A percentile compares a stretch with the other conserved stretches of the same genome.
Conservation (phyloP, 176 grass and related monocot genomes). For the Ensete glaucum region DNA sequence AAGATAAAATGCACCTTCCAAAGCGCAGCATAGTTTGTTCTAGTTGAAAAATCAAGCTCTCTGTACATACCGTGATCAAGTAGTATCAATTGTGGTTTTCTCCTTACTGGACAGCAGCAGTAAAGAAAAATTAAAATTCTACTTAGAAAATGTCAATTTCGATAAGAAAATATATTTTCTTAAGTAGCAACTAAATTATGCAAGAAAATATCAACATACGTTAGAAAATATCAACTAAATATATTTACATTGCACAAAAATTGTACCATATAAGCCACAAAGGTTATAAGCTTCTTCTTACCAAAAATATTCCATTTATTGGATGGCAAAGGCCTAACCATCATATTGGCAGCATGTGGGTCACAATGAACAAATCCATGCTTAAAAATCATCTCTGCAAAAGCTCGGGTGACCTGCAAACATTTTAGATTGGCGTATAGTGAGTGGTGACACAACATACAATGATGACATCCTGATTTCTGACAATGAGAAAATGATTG, state of each 20-base stretch:
- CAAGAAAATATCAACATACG: too few species aligned
- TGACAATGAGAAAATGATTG: not conserved
- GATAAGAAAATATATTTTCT: not conserved
- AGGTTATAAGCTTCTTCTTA: constrained; percentile 27
- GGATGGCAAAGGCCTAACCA: constrained; percentile 64
- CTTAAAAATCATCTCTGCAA: constrained; percentile 98
- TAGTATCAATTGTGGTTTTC: constrained; percentile 77
- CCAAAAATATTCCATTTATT: constrained; percentile 45
- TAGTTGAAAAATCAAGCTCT: constrained; percentile 73
- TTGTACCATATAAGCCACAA: not conserved
- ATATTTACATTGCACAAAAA: not conserved
- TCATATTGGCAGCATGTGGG: constrained; percentile 98
- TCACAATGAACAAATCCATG: constrained; percentile 99
- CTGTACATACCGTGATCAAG: constrained; percentile 96
- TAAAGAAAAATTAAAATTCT: too few species aligned
- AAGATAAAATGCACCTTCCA: constrained; percentile 52
- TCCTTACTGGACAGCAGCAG: constrained; percentile 29
- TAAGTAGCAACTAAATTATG: too few species aligned
- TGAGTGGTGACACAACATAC: not conserved
- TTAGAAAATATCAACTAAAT: too few species aligned
- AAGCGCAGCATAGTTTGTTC: constrained; percentile 89
- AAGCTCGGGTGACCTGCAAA: constrained; percentile 60
- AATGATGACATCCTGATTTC: not conserved
- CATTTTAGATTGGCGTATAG: constrained; percentile 1
- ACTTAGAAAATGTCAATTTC: not conserved